Evolutionary conservation across 805 yeast genomes (phyloP), one percentile per base, ranked within the genome.

Genomic region (Wickerhamiella cacticola): DNA sequence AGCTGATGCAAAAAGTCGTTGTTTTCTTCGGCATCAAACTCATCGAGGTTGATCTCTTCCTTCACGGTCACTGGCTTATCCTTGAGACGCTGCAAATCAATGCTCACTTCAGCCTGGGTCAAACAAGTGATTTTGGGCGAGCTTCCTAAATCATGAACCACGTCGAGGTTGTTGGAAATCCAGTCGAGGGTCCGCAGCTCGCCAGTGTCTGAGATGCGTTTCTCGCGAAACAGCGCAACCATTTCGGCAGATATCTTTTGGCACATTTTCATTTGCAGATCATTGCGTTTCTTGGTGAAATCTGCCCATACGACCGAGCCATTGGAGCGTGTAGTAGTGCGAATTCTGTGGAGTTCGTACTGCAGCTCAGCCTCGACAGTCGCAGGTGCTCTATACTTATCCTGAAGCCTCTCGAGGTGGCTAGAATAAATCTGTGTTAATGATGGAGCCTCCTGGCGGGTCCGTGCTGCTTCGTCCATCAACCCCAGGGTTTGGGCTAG

Each of bases 291-390:
- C 31, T 59, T 55, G 51, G 51, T 26, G 50, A 56, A 64, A 48
- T 63, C 61, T 21, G 60, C 50, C 66, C 65, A 60, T 8, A 55
- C 52, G 41, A 55, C 50, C 15, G 53, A 51, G 10, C 51, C 50
- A 28, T 59, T 60, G 15, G 57, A 59, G 8, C 34, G 33, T 9
- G 61, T 46, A 7, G 50, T 53, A 18, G 48, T 34, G 15, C 34
- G 43, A 44, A 59, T 49, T 54, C 52, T 49, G 3, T 43, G 25
- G 15, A 46, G 24, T 43, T 58, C 55, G 54, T 59, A 58, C 28
- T 54, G 25, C 33, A n/a, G 48, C 38, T 23, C 23, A 8, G 46
- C 31, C 33, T 34, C 34, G 34, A 43, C 46, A 36, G 34, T 22
- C 19, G 35, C 18, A 15, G 36, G 41, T 3, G 31, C 46, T 3